phyloP scores from a whole-genome alignment of 108 stramenopile genomes.

The Discostella pseudostelligera region DNA sequence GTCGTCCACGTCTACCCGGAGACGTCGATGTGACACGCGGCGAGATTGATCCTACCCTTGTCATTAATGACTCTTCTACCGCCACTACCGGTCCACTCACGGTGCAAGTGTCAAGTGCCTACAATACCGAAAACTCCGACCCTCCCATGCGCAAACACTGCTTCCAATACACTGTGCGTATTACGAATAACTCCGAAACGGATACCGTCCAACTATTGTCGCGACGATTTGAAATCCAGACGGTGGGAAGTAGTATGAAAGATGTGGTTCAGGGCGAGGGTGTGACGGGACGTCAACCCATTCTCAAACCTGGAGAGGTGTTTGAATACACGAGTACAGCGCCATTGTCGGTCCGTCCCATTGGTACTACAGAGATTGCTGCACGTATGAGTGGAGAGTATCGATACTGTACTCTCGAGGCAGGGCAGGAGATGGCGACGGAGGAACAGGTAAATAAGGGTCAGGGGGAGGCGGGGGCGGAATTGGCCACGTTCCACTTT shows the following conservation, averaged over 20 bases:
- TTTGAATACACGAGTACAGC: conserved; percentile 93
- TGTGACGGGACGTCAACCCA: conserved; percentile 88
- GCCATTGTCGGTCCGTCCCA: conserved; percentile 74
- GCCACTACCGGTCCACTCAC: conserved; percentile 69
- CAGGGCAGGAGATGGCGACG: conserved; percentile 70
- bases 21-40: conserved; percentile 75
- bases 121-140: conserved; percentile 89
- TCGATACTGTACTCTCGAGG: conserved; percentile 56
- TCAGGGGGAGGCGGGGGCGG: conserved; percentile 69
- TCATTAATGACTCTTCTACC: conserved; percentile 55
- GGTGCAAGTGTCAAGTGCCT: conserved; percentile 81
- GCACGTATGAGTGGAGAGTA: conserved; percentile 86
- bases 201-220: conserved; percentile 89
- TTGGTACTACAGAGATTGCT: conserved; percentile 81
- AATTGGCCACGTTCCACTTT: conserved; percentile 80
- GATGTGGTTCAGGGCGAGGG: conserved; percentile 90
- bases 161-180: conserved; percentile 91
- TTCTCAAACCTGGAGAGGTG: conserved; percentile 89
- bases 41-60: conserved; percentile 48
- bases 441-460: conserved; percentile 72
- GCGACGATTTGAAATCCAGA: conserved; percentile 91
- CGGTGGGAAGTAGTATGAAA: conserved; percentile 82
- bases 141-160: conserved; percentile 92
- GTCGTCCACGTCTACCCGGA: conserved; percentile 79
- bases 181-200: conserved; percentile 84